Conservation (phyloP, 2,329 filamentous ascomycete genomes). For the Cercospora janseana region DNA sequence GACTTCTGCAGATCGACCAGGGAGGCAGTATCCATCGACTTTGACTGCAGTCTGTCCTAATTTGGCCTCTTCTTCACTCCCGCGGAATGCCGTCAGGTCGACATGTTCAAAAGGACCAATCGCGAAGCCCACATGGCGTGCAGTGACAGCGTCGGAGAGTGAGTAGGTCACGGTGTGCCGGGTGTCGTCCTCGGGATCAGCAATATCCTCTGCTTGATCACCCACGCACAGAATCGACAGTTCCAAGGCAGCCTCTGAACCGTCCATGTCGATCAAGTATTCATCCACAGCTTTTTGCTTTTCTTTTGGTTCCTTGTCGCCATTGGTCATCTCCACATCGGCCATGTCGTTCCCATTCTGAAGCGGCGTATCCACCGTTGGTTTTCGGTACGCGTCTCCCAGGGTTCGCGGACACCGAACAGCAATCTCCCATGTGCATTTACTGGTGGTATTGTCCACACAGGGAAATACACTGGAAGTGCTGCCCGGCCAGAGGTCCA, state of each 20-base stretch:
- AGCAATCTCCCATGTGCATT: slow-evolving; percentile 83
- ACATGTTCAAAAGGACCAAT: slow-evolving; percentile 94
- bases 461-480: slow-evolving; percentile 90
- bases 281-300: slow-evolving; percentile 38
- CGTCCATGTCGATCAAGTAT: slow-evolving; percentile 50
- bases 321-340: slow-evolving; percentile 43
- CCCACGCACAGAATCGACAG: slow-evolving; percentile 90
- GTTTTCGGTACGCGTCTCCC: slow-evolving; percentile 64
- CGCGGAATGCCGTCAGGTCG: slow-evolving; percentile 77
- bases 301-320: slow-evolving; percentile 26
- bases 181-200: slow-evolving; percentile 71
- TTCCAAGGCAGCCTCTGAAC: slow-evolving; percentile 84
- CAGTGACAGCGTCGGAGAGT: slow-evolving; percentile 70
- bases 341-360: slow-evolving; percentile 40
- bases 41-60: slow-evolving; percentile 84
- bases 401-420: slow-evolving; percentile 83
- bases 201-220: slow-evolving; percentile 75
- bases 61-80: slow-evolving; percentile 87
- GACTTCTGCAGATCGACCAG: slow-evolving; percentile 75
- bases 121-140: slow-evolving; percentile 89
- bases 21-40: slow-evolving; percentile 87
- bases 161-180: slow-evolving; percentile 88
- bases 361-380: slow-evolving; percentile 32
- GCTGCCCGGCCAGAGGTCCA: slow-evolving; percentile 72
- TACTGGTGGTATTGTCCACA: slow-evolving; percentile 77